Evolutionary conservation across 169 alveolate genomes (phyloP).

Genomic region (Plasmodium chabaudi): DNA sequence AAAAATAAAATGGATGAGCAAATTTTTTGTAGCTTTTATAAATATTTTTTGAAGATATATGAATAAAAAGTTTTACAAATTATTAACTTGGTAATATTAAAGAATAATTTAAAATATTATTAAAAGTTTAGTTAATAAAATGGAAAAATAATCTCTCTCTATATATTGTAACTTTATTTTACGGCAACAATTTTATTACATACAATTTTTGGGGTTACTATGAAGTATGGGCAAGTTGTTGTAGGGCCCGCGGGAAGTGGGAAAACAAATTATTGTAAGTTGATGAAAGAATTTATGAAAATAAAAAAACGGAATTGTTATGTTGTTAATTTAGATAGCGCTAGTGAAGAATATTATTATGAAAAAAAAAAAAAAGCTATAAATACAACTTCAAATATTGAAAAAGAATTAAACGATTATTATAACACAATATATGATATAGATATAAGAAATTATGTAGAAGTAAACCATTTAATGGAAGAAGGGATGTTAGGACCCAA

Average conservation of each 20-base stretch:
- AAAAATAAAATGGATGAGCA: too few relatives aligned
- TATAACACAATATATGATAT: constrained; percentile 86
- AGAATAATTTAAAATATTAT: too few relatives aligned
- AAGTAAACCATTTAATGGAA: constrained; percentile 94
- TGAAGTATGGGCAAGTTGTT: constrained; percentile 95
- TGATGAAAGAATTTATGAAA: constrained; percentile 93
- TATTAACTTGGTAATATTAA: too few relatives aligned
- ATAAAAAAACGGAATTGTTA: constrained; percentile 90
- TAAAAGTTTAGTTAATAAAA: too few relatives aligned
- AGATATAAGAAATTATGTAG: constrained; percentile 97
- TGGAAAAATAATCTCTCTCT: too few relatives aligned
- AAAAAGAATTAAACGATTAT: constrained; percentile 80
- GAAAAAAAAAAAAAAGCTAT: constrained; percentile 76
- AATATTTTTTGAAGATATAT: too few relatives aligned
- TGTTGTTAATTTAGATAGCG: constrained; percentile 97
- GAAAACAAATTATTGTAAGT: constrained; percentile 96
- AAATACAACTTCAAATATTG: constrained; percentile 88
- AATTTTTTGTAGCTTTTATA: too few relatives aligned
- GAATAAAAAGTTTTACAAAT: too few relatives aligned
- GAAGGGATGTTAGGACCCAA: constrained; percentile 96
- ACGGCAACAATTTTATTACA: too few relatives aligned
- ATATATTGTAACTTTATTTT: too few relatives aligned
- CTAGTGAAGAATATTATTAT: constrained; percentile 92
- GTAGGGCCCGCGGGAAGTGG: constrained; percentile 99
- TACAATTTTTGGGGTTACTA: neutral